These are phyloP conservation scores for Xerocomellus intermedius DNA, from an alignment of 768 basidiomycete species.

Conservation along the genomic window DNA sequence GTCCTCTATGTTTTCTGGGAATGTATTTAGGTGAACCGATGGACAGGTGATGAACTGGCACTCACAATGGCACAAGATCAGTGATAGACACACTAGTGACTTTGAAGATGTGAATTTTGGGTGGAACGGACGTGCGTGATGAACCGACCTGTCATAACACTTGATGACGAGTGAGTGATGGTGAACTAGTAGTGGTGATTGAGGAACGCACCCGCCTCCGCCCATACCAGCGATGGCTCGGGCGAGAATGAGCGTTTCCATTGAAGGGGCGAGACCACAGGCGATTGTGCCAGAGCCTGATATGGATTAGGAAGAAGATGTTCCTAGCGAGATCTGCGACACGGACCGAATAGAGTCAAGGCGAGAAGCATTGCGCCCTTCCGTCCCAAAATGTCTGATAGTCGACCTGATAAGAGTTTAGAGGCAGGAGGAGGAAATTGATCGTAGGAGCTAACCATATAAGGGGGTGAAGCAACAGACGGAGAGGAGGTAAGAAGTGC, in stretches of 20 bases:
- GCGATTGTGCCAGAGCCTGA: constrained; percentile 78
- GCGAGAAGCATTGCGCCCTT: constrained; percentile 87
- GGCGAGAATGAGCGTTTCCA: constrained; percentile 77
- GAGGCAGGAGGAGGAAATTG: background rate
- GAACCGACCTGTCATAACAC: constrained; percentile 77
- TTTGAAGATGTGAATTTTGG: constrained; percentile 34
- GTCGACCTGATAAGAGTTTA: constrained; percentile 54
- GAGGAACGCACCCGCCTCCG: constrained; percentile 73
- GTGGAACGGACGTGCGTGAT: background rate
- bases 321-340: constrained; percentile 16
- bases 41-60: constrained; percentile 7
- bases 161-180: constrained; percentile 33
- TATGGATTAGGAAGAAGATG: constrained; percentile 18
- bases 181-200: background rate
- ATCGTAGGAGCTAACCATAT: constrained; percentile 55
- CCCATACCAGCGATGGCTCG: constrained; percentile 90
- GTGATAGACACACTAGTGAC: constrained; percentile 82
- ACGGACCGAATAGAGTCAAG: constrained; percentile 75
- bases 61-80: constrained; percentile 87
- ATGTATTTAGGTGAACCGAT: constrained; percentile 1
- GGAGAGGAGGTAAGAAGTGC: constrained; percentile 82
- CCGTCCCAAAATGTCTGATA: constrained; percentile 82
- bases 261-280: constrained; percentile 85
- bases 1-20: constrained; percentile 73
- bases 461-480: constrained; percentile 90